Evolutionary conservation across 768 basidiomycete genomes (phyloP), one percentile per base, ranked within the genome.

Genomic region (Xerocomellus amylosporus): DNA sequence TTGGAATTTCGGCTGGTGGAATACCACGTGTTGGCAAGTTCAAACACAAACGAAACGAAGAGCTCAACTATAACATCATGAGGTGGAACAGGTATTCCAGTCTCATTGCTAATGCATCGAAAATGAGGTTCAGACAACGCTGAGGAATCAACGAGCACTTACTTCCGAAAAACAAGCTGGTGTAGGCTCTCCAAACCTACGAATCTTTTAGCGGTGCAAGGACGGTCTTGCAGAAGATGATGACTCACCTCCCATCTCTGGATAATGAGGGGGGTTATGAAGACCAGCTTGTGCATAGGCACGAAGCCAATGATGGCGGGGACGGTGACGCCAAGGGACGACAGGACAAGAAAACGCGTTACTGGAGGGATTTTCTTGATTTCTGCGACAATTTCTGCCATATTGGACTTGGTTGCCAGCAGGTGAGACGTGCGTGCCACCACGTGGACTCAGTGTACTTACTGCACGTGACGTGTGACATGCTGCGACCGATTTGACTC

Each of bases 281-380:
- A 93, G 0, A 88, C 14, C 53, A 89, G 41, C 30, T 67, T 73
- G 69, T 86, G 83, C 2, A 73, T 66, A 8, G 78, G 71, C 22
- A 90, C 62, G 3, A 89, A 52, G 13, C 79, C 72, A 60, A 85
- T 67, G 56, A 88, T 65, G 26, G 79, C 73, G 0, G 88, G 79
- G 2, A 85, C 20, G 0, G 90, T 82, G 37, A 90, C 74, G 0
- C 71, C 82, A 3, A 89, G 64, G 2, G 83, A 80, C 2, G 88
- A 86, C 20, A 72, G 74, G 53, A 81, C 77, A 7, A 90, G 67
- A 51, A 85, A 83, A 31, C 92, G 83, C 6, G 92, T 93, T 36
- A 94, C 86, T 33, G 87, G 87, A 0, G 92, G 91, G 1, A 93
- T 89, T 74, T 90, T 92, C 62, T 77, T 81, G 49, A 93, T 70